A percentile compares a stretch with the other conserved stretches of the same genome.
Conservation (phyloP, 2,329 filamentous ascomycete species). For the Setomelanomma holmii region DNA sequence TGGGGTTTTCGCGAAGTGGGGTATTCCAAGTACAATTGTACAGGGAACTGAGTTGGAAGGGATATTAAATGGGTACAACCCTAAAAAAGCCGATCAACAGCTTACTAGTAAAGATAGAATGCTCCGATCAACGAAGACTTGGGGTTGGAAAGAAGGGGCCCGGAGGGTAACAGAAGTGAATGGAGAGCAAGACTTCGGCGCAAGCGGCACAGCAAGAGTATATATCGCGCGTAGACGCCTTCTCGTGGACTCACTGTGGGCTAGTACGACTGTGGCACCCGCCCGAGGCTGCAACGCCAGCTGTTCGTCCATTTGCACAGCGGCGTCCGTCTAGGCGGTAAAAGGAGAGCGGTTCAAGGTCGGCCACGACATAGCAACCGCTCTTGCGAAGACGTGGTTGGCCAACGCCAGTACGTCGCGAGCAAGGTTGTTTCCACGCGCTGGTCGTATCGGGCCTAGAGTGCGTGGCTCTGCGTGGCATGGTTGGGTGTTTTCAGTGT, state of each 20-base stretch:
- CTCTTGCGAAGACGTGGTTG: constrained; percentile 33
- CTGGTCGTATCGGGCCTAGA: constrained; percentile 28
- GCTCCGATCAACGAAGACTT: constrained; percentile 57
- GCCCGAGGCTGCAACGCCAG: constrained; percentile 36
- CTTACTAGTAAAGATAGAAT: constrained; percentile 43
- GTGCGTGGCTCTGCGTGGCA: constrained; percentile 29
- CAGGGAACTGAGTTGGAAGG: constrained; percentile 28
- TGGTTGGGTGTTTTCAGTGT: constrained; percentile 41
- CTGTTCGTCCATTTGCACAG: constrained; percentile 39
- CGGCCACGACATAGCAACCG: constrained; percentile 45
- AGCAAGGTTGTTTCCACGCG: constrained; percentile 25
- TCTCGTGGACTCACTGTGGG: constrained; percentile 25
- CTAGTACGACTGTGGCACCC: constrained; percentile 38
- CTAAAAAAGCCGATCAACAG: constrained; percentile 54
- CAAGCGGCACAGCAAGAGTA: constrained; percentile 37
- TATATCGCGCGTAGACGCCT: constrained; percentile 47
- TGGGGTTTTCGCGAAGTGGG: constrained; percentile 23
- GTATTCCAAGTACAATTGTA: constrained; percentile 28
- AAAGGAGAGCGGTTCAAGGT: constrained; percentile 42
- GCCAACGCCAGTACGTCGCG: constrained; percentile 21
- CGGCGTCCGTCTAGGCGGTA: constrained; percentile 28
- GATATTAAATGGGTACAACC: constrained; percentile 48
- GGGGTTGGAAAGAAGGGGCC: constrained; percentile 29
- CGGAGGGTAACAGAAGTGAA: constrained; percentile 45
- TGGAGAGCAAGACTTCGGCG: constrained; percentile 37